phyloP scores from a whole-genome alignment of 768 basidiomycete species.

The Leucogyrophana mollusca region DNA sequence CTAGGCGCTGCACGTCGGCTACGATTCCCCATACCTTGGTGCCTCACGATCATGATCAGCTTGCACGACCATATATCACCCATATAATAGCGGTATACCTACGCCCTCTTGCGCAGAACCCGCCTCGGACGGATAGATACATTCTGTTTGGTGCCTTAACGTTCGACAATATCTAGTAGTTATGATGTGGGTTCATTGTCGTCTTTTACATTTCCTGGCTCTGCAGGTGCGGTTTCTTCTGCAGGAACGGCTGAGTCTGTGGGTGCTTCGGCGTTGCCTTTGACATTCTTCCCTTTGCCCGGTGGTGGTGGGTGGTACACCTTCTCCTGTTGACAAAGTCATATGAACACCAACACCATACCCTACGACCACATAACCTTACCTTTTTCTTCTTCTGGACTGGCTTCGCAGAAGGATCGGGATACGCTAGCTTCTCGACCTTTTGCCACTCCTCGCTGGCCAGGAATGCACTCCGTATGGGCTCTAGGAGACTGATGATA shows the following conservation, averaged over 20 bases:
- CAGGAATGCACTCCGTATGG: constrained; percentile 78
- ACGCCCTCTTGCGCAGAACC: too few relatives aligned
- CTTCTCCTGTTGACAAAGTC: constrained; percentile 51
- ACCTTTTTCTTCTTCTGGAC: constrained; percentile 66
- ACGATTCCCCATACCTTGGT: too few relatives aligned
- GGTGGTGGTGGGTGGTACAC: constrained; percentile 84
- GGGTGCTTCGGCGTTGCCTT: constrained; percentile 15
- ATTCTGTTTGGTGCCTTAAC: too few relatives aligned
- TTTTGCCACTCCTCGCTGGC: constrained; percentile 78
- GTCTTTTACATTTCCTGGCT: too few relatives aligned
- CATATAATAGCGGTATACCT: too few relatives aligned
- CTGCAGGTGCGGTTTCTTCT: too few relatives aligned
- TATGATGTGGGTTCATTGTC: too few relatives aligned
- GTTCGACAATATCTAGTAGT: too few relatives aligned
- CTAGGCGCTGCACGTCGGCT: too few relatives aligned
- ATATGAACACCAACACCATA: neutral
- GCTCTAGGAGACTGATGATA: constrained; percentile 73
- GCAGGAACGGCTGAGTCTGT: neutral
- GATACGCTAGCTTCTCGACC: constrained; percentile 80
- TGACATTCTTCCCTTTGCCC: constrained; percentile 66
- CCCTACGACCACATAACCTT: constrained; percentile 1
- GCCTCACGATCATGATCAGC: too few relatives aligned
- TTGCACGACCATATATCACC: too few relatives aligned
- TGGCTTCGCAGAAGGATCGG: constrained; percentile 63
- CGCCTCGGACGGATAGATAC: too few relatives aligned